phyloP scores from a whole-genome alignment of 169 alveolate genomes.

The Plasmodium relictum region DNA sequence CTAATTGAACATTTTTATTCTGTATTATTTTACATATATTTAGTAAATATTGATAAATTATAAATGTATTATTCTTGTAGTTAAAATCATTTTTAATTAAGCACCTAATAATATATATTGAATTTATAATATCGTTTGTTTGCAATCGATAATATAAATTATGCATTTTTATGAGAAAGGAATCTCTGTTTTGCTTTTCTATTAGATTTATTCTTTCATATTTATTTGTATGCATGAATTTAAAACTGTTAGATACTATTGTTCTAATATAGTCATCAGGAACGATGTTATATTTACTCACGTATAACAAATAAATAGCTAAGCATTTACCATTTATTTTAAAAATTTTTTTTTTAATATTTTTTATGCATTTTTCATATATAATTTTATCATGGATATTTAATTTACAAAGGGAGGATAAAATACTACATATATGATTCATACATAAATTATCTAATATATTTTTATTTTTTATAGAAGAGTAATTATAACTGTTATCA shows the following conservation, averaged over 20 bases:
- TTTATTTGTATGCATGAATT: background rate
- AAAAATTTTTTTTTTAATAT: constrained; percentile 46
- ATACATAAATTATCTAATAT: constrained; percentile 42
- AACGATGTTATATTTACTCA: constrained; percentile 43
- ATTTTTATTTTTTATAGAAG: constrained; percentile 6
- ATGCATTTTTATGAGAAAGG: constrained; percentile 12
- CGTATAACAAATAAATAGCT: constrained; percentile 45
- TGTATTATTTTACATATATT: constrained; percentile 1
- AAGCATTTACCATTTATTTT: constrained; percentile 50
- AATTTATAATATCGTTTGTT: constrained; percentile 39
- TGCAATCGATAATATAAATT: constrained; percentile 12
- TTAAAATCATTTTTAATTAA: constrained; percentile 41
- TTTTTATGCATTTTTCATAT: constrained; percentile 38
- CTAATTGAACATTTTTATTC: background rate
- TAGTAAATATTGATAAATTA: constrained; percentile 29
- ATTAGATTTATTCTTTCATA: background rate
- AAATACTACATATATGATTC: constrained; percentile 32
- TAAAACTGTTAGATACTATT: constrained; percentile 28
- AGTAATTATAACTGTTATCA: background rate
- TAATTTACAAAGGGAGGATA: constrained; percentile 37
- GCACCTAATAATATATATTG: constrained; percentile 53
- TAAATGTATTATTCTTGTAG: background rate
- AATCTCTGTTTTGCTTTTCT: background rate
- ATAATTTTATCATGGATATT: constrained; percentile 39
- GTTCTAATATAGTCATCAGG: constrained; percentile 41